These are phyloP conservation scores for Boletus reticulatus DNA, from an alignment of 768 basidiomycete species.

Conservation along the genomic window DNA sequence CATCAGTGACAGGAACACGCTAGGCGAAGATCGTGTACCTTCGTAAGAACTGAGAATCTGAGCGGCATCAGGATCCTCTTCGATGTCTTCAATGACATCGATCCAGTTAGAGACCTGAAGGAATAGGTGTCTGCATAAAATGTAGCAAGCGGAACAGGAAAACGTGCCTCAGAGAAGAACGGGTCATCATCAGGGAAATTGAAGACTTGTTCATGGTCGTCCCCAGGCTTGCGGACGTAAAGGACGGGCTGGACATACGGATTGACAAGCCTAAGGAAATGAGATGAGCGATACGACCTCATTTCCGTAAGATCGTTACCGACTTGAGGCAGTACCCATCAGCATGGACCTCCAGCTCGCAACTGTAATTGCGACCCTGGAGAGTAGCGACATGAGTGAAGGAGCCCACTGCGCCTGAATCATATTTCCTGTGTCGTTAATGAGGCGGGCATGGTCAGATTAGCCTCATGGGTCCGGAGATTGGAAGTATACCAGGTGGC, in stretches of 20 bases:
- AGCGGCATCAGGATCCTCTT: constrained; percentile 77
- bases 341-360: constrained; percentile 90
- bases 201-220: constrained; percentile 68
- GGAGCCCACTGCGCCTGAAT: constrained; percentile 89
- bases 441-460: constrained; percentile 15
- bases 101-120: constrained; percentile 73
- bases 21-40: constrained; percentile 42
- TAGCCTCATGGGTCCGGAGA: constrained; percentile 14
- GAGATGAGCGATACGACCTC: constrained; percentile 4
- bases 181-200: constrained; percentile 83
- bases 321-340: constrained; percentile 90
- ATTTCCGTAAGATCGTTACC: constrained; percentile 18
- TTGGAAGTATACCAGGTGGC: constrained; percentile 72
- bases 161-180: constrained; percentile 81
- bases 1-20: neutral
- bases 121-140: neutral
- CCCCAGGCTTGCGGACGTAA: constrained; percentile 80
- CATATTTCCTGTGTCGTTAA: constrained; percentile 74
- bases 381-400: constrained; percentile 90
- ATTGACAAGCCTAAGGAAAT: constrained; percentile 69
- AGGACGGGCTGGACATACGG: constrained; percentile 92
- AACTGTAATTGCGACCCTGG: constrained; percentile 91
- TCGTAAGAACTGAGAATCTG: constrained; percentile 84
- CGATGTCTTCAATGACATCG: constrained; percentile 86
- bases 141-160: neutral